Conservation (phyloP, 305 asterid species). For the Striga hermonthica region DNA sequence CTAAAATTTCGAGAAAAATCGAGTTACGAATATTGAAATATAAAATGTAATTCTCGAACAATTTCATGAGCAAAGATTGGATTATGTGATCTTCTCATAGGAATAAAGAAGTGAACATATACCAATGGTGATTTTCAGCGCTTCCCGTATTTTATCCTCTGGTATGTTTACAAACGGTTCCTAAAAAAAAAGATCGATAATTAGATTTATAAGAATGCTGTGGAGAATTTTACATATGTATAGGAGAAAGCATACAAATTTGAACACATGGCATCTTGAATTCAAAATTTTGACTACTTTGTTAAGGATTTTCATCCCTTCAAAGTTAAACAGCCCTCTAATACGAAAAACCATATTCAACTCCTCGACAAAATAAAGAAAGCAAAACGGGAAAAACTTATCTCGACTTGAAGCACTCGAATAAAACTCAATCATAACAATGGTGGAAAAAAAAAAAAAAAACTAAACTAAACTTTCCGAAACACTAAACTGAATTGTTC, state of each 20-base stretch:
- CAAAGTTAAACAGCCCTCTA: neutral
- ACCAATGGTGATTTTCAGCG: conserved; percentile 57
- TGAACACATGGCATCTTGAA: neutral
- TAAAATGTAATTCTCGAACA: neutral
- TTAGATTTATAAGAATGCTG: neutral
- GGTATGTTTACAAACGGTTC: conserved; percentile 76
- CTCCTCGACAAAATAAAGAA: neutral
- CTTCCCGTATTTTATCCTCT: conserved; percentile 60
- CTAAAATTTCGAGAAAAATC: conserved; percentile 32
- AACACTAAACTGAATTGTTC: neutral
- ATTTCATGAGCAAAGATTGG: conserved; percentile 21
- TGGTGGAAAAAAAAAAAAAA: neutral
- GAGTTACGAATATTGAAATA: neutral
- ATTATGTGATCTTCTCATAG: neutral
- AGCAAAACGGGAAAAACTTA: no score
- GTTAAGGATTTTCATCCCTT: neutral
- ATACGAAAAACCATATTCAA: neutral
- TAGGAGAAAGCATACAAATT: neutral
- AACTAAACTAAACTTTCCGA: neutral
- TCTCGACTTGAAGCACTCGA: neutral
- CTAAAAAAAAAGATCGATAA: conserved; percentile 23
- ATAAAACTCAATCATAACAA: neutral
- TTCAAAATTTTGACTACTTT: neutral
- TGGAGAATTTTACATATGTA: neutral
- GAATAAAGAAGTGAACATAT: conserved; percentile 31